A percentile compares a stretch with the other conserved stretches of the same genome.
phyloP scores from a whole-genome alignment of 2,329 filamentous ascomycete genomes.

The Alternaria postmessia region DNA sequence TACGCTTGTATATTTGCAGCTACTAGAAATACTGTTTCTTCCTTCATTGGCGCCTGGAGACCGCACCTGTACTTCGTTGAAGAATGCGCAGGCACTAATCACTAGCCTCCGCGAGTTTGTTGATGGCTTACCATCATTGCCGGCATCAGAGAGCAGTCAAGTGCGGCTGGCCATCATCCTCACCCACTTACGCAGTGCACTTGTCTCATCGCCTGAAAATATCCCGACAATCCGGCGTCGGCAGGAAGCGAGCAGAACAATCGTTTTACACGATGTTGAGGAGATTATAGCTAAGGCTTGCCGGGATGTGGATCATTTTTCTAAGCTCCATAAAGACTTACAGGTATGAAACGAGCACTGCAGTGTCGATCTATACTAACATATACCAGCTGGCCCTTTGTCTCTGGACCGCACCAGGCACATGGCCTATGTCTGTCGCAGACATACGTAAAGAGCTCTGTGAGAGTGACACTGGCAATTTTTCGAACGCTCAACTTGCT shows the following conservation, averaged over 20 bases:
- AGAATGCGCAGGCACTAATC: conserved; percentile 30
- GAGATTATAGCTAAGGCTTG: conserved; percentile 29
- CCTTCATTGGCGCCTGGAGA: conserved; percentile 4
- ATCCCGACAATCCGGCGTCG: not conserved
- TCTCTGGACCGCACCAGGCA: conserved; percentile 41
- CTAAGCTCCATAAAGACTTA: conserved; percentile 37
- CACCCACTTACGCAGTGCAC: conserved; percentile 24
- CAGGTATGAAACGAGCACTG: conserved; percentile 34
- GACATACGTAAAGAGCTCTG: conserved; percentile 34
- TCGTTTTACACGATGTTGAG: conserved; percentile 27
- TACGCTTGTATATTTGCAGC: conserved; percentile 31
- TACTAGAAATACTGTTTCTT: conserved; percentile 29
- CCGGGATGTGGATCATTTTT: conserved; percentile 26
- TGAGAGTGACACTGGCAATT: conserved; percentile 25
- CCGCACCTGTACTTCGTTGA: conserved; percentile 25
- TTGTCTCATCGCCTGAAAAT: conserved; percentile 7
- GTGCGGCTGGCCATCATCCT: conserved; percentile 35
- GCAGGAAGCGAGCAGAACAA: conserved; percentile 6
- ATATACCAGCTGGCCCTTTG: conserved; percentile 41
- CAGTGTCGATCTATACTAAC: conserved; percentile 11
- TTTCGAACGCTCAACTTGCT: conserved; percentile 34
- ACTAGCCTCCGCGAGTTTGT: conserved; percentile 31
- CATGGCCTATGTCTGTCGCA: conserved; percentile 36
- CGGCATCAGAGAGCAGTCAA: conserved; percentile 34
- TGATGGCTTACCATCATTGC: conserved; percentile 18